phyloP scores from a whole-genome alignment of 768 basidiomycete species.

The Russula sp. region DNA sequence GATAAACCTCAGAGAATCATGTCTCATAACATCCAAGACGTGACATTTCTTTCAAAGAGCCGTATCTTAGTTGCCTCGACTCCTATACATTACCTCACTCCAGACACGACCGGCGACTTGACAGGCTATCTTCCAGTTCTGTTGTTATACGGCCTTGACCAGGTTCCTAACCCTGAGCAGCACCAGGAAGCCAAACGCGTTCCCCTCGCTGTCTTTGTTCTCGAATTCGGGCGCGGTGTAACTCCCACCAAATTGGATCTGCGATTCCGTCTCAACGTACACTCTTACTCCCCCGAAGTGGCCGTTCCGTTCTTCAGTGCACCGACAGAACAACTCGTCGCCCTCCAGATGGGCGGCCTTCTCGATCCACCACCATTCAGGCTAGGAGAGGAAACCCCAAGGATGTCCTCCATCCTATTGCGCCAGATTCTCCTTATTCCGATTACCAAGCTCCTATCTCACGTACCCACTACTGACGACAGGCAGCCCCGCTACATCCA shows the following conservation, averaged over 20 bases:
- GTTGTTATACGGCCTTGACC: neutral
- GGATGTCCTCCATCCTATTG: neutral
- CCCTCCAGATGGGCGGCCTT: neutral
- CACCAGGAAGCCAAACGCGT: neutral
- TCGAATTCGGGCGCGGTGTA: conserved; percentile 5
- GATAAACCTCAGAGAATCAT: neutral
- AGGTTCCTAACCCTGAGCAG: neutral
- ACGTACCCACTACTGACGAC: neutral
- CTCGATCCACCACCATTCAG: neutral
- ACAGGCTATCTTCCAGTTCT: neutral
- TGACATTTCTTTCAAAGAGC: neutral
- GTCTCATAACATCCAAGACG: neutral
- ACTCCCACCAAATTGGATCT: neutral
- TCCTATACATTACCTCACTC: neutral
- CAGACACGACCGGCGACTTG: neutral
- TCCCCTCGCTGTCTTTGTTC: neutral
- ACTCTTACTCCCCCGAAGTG: conserved; percentile 3
- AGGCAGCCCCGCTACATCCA: neutral
- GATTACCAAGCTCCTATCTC: neutral
- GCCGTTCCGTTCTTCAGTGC: conserved; percentile 10
- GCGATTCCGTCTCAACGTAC: neutral
- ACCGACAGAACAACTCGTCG: neutral
- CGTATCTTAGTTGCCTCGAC: neutral
- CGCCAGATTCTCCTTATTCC: conserved; percentile 8
- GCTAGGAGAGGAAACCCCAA: neutral